These are phyloP conservation scores for Porodaedalea pini DNA, from an alignment of 1,284 basidiomycete genomes.

Conservation along the genomic window DNA sequence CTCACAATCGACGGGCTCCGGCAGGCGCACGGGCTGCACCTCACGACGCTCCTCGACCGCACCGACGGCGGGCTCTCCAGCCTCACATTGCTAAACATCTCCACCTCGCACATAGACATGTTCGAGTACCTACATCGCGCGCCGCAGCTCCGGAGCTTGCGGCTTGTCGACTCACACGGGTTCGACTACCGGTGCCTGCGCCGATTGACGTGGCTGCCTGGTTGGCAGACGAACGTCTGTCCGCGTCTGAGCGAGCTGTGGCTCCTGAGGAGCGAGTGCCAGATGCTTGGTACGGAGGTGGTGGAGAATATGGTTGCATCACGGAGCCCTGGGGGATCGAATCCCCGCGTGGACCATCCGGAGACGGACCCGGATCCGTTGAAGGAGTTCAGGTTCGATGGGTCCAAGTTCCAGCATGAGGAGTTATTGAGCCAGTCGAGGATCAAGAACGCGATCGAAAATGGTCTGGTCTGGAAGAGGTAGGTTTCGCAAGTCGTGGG, in stretches of 20 bases:
- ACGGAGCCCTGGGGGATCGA: not conserved
- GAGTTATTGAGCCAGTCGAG: not conserved
- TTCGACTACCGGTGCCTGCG: constrained; percentile 7
- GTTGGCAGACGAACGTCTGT: constrained; percentile 8
- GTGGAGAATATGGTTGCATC: constrained; percentile 10
- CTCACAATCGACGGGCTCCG: constrained; percentile 9
- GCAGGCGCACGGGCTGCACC: not conserved
- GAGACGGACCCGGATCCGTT: constrained; percentile 2
- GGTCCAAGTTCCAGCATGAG: constrained; percentile 11
- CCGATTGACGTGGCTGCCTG: constrained; percentile 5
- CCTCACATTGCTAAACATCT: constrained; percentile 12
- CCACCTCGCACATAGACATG: constrained; percentile 4
- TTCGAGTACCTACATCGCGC: constrained; percentile 12
- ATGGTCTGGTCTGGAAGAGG: constrained; percentile 14
- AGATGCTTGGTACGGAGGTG: not conserved
- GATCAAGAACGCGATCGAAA: constrained; percentile 2
- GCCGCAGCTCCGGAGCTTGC: constrained; percentile 2
- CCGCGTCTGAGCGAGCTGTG: constrained; percentile 9
- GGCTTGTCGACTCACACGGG: constrained; percentile 9
- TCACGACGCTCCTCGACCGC: constrained; percentile 9
- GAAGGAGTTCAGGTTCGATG: constrained; percentile 16
- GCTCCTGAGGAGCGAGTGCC: constrained; percentile 14
- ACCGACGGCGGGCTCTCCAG: constrained; percentile 3
- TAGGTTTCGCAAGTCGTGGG: too few species aligned
- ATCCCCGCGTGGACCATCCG: too few species aligned